Conservation (phyloP, 768 basidiomycete species). For the Tremella mesenterica region DNA sequence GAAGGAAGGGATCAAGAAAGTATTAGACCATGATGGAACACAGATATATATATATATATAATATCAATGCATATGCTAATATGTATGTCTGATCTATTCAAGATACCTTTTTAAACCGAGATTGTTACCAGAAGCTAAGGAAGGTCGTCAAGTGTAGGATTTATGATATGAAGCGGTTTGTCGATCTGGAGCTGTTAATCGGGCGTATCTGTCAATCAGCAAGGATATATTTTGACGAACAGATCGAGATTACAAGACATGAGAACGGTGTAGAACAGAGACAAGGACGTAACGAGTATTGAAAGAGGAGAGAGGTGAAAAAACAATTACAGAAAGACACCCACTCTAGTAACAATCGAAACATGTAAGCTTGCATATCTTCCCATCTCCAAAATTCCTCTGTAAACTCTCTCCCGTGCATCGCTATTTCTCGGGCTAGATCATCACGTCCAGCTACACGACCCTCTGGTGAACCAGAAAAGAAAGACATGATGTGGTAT, state of each 20-base stretch:
- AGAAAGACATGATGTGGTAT: constrained; percentile 42
- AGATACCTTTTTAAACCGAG: no score
- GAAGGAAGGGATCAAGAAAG: no score
- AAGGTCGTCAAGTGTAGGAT: constrained; percentile 2
- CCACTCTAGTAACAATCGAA: constrained; percentile 40
- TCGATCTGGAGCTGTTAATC: not conserved
- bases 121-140: no score
- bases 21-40: no score
- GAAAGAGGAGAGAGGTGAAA: no score
- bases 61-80: no score
- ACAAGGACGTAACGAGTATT: no score
- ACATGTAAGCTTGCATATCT: constrained; percentile 45
- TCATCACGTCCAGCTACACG: constrained; percentile 28
- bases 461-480: constrained; percentile 40
- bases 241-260: no score
- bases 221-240: no score
- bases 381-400: constrained; percentile 43
- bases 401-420: constrained; percentile 35
- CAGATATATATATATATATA: no score
- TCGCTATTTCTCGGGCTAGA: constrained; percentile 35
- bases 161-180: not conserved
- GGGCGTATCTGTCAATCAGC: not conserved
- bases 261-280: no score
- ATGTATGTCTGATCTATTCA: no score
- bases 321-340: not conserved